phyloP scores from a whole-genome alignment of 176 grass and related monocot genomes.

The Paspalum notatum region DNA sequence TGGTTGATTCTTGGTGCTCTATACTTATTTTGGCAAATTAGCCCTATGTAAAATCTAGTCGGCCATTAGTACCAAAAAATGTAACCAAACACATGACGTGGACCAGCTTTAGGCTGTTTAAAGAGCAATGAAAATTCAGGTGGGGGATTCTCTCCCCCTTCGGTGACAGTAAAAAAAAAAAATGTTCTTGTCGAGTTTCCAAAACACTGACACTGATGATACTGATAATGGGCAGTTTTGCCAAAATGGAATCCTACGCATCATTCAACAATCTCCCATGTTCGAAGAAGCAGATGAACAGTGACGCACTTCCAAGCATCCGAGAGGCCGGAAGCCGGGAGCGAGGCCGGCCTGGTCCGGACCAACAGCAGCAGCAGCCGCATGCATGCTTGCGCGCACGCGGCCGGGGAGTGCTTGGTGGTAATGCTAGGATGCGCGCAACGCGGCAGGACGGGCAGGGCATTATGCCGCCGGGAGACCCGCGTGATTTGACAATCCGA shows the following conservation, averaged over 20 bases:
- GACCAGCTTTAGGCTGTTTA: too few species aligned
- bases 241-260: background rate
- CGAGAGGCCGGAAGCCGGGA: background rate
- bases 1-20: too few species aligned
- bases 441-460: background rate
- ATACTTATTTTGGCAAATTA: too few species aligned
- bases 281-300: background rate
- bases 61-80: too few species aligned
- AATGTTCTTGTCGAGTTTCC: too few species aligned
- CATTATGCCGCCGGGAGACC: slow-evolving; percentile 15
- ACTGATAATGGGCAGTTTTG: background rate
- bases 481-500: background rate
- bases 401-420: background rate
- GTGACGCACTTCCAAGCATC: background rate
- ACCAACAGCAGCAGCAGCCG: background rate
- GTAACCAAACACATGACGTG: too few species aligned
- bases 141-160: too few species aligned
- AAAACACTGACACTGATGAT: too few species aligned
- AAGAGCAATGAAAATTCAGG: too few species aligned
- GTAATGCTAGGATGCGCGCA: background rate
- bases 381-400: background rate
- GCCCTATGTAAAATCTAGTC: too few species aligned
- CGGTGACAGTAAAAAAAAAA: too few species aligned
- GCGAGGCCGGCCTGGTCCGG: background rate
- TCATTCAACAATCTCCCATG: background rate